Percentiles rank a stretch among this genome's conserved stretches.
Conservation (phyloP, 225 moss, liverwort and hornwort genomes). For the Climacium dendroides region DNA sequence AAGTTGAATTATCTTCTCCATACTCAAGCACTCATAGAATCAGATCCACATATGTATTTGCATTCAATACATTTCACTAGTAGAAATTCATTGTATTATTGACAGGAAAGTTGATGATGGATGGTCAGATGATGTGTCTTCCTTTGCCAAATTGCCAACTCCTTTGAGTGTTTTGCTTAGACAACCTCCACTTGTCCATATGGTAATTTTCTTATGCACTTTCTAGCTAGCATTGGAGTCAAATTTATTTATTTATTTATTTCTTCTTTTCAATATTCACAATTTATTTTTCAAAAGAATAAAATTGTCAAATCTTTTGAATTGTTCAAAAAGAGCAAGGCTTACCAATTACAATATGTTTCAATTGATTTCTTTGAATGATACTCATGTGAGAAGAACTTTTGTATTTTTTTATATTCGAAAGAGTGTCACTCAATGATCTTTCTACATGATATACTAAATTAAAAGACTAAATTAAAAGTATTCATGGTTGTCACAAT, state of each 20-base stretch:
- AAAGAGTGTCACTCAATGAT: neutral
- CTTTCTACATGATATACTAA: accelerated
- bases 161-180: neutral
- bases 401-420: neutral
- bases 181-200: neutral
- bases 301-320: neutral
- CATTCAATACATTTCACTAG: neutral
- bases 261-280: too few relatives aligned
- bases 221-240: accelerated
- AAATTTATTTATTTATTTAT: neutral
- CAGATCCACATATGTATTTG: too few relatives aligned
- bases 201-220: neutral
- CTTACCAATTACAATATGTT: neutral
- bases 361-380: accelerated
- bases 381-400: neutral
- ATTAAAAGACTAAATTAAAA: neutral
- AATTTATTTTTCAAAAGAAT: neutral
- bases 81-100: neutral
- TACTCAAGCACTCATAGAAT: neutral
- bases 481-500: neutral
- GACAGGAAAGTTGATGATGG: neutral
- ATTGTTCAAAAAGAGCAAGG: accelerated
- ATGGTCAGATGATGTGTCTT: neutral
- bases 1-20: neutral
- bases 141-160: neutral